Base-by-base conservation (phyloP, 164 flowering plant species). In the Chimonanthus praecox region DNA sequence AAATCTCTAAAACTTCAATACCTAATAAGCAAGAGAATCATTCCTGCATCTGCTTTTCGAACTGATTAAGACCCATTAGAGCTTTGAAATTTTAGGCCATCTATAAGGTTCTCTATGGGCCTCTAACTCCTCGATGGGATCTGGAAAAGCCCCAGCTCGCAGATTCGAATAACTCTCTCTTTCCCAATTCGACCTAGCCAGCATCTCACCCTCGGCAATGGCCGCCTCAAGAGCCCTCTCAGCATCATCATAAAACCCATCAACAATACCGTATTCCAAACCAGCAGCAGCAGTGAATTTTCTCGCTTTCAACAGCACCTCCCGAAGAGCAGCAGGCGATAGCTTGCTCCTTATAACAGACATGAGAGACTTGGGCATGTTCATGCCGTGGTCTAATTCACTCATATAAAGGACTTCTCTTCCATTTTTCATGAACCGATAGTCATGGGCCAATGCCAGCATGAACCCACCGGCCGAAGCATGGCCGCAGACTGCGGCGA, bases 321-420 rank as follows among this genome's bases (percentile, higher is more conserved):
- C 77, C 49, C 47, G 58, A 2, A 74, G 70, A 7, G 72, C 1
- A 11, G 33, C 11, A 18, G 77, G 60, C n/a, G 16, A 6, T 3
- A 69, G 54, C 68, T 74, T 74, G 48, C 70, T 65, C 66, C 10
- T 51, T 6, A 70, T 75, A 1, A 71, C 70, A 18, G 73, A 33
- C 78, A 75, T 75, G 46, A 75, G 47, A 47, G 70, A 64, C 69
- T 64, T 70, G 3, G 73, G 78, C 73, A 75, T 69, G 62, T 5
- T 61, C 77, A 75, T 75, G n/a, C 73, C 73, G 44, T 75, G 77
- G 49, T 75, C 77, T 33, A 75, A 51, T 64, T 75, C 77, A 20
- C 77, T 75, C 77, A 75, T 75, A 33, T 75, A 75, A 16, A 75
- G 74, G 8, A 75, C 73, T 16, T 1, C 51, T 46, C 65, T 70